Base-by-base conservation (phyloP, 2,329 filamentous ascomycete genomes). In the Akanthomyces lecanii region DNA sequence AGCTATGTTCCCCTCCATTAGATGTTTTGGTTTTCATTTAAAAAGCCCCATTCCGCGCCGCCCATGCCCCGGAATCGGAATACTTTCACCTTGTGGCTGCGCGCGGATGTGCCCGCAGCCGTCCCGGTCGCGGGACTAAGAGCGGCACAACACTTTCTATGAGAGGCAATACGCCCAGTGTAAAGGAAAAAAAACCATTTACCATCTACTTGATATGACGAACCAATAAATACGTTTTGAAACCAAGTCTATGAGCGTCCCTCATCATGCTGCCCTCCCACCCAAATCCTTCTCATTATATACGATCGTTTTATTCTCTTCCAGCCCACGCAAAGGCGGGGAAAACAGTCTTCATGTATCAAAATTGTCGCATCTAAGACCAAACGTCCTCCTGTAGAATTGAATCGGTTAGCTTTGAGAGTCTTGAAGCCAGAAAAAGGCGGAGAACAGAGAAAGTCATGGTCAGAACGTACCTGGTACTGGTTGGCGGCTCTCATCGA, bases 401-500 rank as follows among this genome's bases (percentile, higher is more conserved):
- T 18, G 8, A 33, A 33, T 28, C 8, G 23, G 56, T 59, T 23
- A 59, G 56, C 36, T n/a, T 12, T n/a, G 14, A 10, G 21, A 11
- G 10, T 54, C 14, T 53, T 38, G 8, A n/a, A 14, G 28, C 16
- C 28, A 11, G 14, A 4, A 48, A 5, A 12, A 23, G 2, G 10
- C 45, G n/a, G 7, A 4, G 6, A 45, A 6, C 7, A 8, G 21
- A 7, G 7, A 36, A 36, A 36, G 33, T 36, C 33, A 36, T 36
- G 7, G 33, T 36, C 33, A 36, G 50, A 59, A 77, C 80, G 65
- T 85, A 88, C 95, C 84, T 99, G 96, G 82, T 99, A 99, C 77
- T 95, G 91, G 77, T 96, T 97, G 67, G 89, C 88, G 68, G 90
- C 89, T 72, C 95, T 89, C 94, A 99, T 97, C 70, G 89, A 89